Conservation (phyloP, 1,139 yeast species). For the Sugiyamaella japonica region DNA sequence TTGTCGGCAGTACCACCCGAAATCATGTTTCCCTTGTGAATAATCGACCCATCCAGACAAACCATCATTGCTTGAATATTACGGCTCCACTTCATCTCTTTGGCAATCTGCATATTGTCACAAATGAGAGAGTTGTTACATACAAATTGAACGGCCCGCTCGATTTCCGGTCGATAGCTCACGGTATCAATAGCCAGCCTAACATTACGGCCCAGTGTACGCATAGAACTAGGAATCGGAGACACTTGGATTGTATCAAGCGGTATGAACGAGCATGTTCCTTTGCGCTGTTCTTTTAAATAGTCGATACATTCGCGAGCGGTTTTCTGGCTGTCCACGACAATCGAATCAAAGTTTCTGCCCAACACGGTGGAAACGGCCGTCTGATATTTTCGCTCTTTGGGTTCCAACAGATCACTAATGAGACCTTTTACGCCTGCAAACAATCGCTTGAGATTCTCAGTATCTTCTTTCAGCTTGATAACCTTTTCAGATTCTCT, state of each 20-base stretch:
- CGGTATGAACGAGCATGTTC: constrained; percentile 86
- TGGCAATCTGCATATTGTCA: constrained; percentile 67
- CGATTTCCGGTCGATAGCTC: constrained; percentile 65
- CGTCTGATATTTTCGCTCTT: constrained; percentile 67
- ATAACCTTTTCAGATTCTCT: constrained; percentile 73
- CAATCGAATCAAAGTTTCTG: constrained; percentile 72
- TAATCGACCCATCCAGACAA: constrained; percentile 79
- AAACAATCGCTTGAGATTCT: constrained; percentile 63
- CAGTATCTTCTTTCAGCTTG: constrained; percentile 68
- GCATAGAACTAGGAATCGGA: constrained; percentile 55
- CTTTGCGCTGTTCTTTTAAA: constrained; percentile 81
- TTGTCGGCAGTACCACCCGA: constrained; percentile 71
- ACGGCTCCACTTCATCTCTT: constrained; percentile 67
- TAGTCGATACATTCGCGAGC: constrained; percentile 84
- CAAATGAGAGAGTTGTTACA: constrained; percentile 84
- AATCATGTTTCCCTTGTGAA: constrained; percentile 86
- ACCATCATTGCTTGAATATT: constrained; percentile 68
- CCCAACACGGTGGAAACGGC: constrained; percentile 85
- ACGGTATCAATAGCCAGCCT: constrained; percentile 68
- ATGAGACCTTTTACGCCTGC: constrained; percentile 85
- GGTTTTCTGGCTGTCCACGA: constrained; percentile 72
- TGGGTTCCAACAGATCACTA: constrained; percentile 77
- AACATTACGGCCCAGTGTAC: constrained; percentile 57
- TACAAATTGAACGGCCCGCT: constrained; percentile 76
- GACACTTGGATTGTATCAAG: constrained; percentile 71